Percentiles rank a stretch among this genome's conserved stretches.
These are phyloP conservation scores for Aristolochia fimbriata DNA, from an alignment of 164 flowering plant genomes.

Conservation along the genomic window DNA sequence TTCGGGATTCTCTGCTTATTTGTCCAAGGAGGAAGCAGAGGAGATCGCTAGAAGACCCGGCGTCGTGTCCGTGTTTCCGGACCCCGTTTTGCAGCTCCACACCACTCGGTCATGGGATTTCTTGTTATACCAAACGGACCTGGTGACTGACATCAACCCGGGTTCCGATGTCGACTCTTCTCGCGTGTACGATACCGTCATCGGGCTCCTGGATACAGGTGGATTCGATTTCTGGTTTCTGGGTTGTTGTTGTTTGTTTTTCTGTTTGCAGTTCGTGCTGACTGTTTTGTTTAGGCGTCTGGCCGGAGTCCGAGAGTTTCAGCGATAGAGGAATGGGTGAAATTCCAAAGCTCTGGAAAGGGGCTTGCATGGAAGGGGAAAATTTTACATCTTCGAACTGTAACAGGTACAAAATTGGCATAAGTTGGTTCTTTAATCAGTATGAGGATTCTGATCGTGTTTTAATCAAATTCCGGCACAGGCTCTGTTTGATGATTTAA, in stretches of 20 bases:
- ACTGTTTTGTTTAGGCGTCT: constrained; percentile 23
- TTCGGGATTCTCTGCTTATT: constrained; percentile 47
- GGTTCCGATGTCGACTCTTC: neutral
- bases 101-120: constrained; percentile 66
- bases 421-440: neutral
- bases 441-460: neutral
- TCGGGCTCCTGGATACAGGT: constrained; percentile 56
- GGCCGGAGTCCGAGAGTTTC: constrained; percentile 63
- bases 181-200: constrained; percentile 24
- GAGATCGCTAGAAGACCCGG: constrained; percentile 25
- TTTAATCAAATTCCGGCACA: neutral
- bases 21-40: constrained; percentile 35
- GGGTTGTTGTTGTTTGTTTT: neutral
- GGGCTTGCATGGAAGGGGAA: constrained; percentile 32
- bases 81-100: constrained; percentile 39
- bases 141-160: constrained; percentile 13
- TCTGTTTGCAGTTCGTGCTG: neutral
- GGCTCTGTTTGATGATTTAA: neutral
- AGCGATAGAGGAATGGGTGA: constrained; percentile 37
- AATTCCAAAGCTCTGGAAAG: constrained; percentile 45
- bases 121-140: constrained; percentile 26
- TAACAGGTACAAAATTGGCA: constrained; percentile 24
- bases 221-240: neutral
- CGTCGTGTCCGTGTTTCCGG: constrained; percentile 50
- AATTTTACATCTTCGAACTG: constrained; percentile 36